These are phyloP conservation scores for Trichaptum fuscoviolaceum DNA, from an alignment of 768 basidiomycete genomes.

Conservation along the genomic window DNA sequence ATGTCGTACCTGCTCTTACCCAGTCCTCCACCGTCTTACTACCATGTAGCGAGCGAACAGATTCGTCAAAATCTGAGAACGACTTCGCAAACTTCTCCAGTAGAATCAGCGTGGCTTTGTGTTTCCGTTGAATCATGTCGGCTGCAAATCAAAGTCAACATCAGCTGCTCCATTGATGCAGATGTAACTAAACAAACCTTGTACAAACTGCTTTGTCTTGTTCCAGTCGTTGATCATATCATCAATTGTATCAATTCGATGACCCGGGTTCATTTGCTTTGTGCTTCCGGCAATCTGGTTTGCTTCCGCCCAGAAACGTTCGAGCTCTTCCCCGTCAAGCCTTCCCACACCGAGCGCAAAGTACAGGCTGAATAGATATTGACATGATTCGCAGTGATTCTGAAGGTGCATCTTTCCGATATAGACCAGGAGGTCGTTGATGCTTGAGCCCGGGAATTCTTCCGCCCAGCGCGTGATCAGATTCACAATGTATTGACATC, in stretches of 20 bases:
- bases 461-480: background rate
- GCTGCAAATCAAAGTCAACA: too few relatives aligned
- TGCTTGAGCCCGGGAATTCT: background rate
- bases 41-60: too few relatives aligned
- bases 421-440: background rate
- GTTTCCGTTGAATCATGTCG: too few relatives aligned
- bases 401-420: slow-evolving; percentile 17
- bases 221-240: slow-evolving; percentile 14
- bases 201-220: background rate
- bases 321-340: slow-evolving; percentile 20
- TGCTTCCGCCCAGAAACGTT: slow-evolving; percentile 16
- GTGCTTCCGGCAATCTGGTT: slow-evolving; percentile 15
- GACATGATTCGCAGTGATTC: slow-evolving; percentile 14
- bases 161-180: too few relatives aligned
- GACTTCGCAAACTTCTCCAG: too few relatives aligned
- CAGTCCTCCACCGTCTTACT: too few relatives aligned
- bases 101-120: too few relatives aligned
- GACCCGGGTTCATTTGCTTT: slow-evolving; percentile 11
- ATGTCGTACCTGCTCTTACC: too few relatives aligned
- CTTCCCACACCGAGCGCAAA: slow-evolving; percentile 14
- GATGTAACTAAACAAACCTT: too few relatives aligned
- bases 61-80: too few relatives aligned
- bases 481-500: background rate
- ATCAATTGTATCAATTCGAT: slow-evolving; percentile 14
- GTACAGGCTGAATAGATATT: slow-evolving; percentile 16